These are phyloP conservation scores for Trichosanthes cucumerina DNA, from an alignment of 306 rosid genomes.

Conservation along the genomic window DNA sequence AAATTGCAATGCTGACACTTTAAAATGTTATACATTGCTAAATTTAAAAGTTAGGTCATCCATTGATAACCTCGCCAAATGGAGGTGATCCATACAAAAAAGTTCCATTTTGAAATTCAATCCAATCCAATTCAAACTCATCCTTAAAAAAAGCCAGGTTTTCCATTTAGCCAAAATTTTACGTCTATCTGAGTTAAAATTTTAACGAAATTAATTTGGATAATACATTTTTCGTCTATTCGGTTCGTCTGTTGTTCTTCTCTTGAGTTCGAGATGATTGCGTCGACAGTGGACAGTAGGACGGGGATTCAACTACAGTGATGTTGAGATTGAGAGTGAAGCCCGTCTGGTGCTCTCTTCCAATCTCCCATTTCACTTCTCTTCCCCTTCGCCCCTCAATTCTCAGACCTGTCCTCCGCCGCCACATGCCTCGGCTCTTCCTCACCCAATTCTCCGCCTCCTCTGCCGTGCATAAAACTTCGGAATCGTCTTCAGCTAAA, in stretches of 20 bases:
- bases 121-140: too few species aligned
- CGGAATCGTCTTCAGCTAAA: conserved; percentile 9
- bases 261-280: neutral
- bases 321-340: conserved; percentile 6
- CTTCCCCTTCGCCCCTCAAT: conserved; percentile 15
- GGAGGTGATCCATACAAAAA: too few species aligned
- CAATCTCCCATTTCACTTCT: conserved; percentile 17
- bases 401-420: conserved; percentile 18
- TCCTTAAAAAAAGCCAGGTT: too few species aligned
- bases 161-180: too few species aligned
- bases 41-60: too few species aligned
- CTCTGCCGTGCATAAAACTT: conserved; percentile 12
- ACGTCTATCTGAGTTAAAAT: too few species aligned
- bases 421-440: conserved; percentile 8
- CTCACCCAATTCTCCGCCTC: conserved; percentile 11
- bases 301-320: neutral
- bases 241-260: neutral
- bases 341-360: conserved; percentile 1
- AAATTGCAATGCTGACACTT: too few species aligned
- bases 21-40: too few species aligned
- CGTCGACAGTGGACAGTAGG: neutral
- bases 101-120: too few species aligned
- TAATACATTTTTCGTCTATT: too few species aligned
- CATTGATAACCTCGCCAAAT: too few species aligned
- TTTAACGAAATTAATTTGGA: too few species aligned